phyloP scores from a whole-genome alignment of 2,329 filamentous ascomycete species.

The Davidsoniella australis region DNA sequence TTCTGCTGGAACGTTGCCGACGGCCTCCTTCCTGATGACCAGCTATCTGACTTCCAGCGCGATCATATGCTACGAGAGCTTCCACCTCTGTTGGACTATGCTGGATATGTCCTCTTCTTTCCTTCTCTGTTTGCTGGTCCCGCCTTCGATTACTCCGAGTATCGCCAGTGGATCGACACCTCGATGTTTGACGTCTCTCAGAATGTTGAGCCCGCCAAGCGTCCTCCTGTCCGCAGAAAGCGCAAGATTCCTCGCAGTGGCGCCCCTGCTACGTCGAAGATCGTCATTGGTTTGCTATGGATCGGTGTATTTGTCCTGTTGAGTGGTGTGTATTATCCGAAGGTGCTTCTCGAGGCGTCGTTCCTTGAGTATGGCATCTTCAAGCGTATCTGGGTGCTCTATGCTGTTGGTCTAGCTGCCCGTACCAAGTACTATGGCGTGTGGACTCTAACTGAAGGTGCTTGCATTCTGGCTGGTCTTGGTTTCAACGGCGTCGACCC shows the following conservation, averaged over 20 bases:
- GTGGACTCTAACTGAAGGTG: conserved; percentile 82
- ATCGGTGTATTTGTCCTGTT: conserved; percentile 63
- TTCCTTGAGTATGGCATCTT: conserved; percentile 53
- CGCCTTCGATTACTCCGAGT: conserved; percentile 88
- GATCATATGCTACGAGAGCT: conserved; percentile 61
- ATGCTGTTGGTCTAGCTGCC: conserved; percentile 68
- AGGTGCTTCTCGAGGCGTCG: conserved; percentile 44
- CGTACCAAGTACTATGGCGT: conserved; percentile 94
- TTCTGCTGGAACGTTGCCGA: conserved; percentile 99
- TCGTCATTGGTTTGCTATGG: conserved; percentile 57
- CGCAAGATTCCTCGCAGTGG: conserved; percentile 84
- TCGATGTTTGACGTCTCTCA: conserved; percentile 82
- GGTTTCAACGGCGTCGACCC: conserved; percentile 89
- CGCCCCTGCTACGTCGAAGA: conserved; percentile 66
- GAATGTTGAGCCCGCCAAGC: conserved; percentile 68
- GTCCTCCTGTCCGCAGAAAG: conserved; percentile 72
- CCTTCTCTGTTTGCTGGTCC: conserved; percentile 78
- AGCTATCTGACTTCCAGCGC: conserved; percentile 76
- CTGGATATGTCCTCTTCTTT: conserved; percentile 90
- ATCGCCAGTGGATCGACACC: conserved; percentile 80
- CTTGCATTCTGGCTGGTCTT: conserved; percentile 83
- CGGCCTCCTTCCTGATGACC: conserved; percentile 58
- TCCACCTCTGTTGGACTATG: conserved; percentile 62
- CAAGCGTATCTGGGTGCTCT: conserved; percentile 58
- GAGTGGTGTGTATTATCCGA: conserved; percentile 45